These are phyloP conservation scores for Penicillium vulpinum DNA, from an alignment of 2,329 filamentous ascomycete species.

Conservation along the genomic window DNA sequence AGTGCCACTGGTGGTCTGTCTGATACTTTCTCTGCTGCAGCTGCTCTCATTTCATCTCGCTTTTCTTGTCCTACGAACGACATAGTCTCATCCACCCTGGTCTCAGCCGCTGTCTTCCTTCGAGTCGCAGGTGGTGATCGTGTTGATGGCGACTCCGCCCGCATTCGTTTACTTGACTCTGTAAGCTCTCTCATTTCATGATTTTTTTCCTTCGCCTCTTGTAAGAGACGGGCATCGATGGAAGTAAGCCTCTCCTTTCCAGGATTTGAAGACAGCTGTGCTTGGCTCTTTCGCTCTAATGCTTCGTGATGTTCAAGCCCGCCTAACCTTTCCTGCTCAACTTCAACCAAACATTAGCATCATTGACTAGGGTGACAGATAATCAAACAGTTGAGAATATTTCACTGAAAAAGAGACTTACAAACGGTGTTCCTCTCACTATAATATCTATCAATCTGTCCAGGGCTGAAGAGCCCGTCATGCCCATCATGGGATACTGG, in stretches of 20 bases:
- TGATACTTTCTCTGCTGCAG: neutral
- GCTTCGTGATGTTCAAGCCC: neutral
- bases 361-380: neutral
- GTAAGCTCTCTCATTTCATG: neutral
- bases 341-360: neutral
- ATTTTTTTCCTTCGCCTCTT: neutral
- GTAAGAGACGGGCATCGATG: no score
- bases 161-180: neutral
- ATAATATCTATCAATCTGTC: neutral
- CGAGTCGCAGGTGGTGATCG: neutral
- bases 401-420: neutral
- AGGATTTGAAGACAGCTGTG: neutral
- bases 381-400: neutral
- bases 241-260: no score
- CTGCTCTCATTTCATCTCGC: neutral
- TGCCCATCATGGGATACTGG: neutral
- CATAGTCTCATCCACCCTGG: neutral
- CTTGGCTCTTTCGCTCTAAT: neutral
- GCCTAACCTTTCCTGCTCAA: neutral
- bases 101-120: neutral
- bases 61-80: neutral
- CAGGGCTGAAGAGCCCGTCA: neutral
- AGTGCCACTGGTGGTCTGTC: neutral
- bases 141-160: neutral
- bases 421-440: neutral